Evolutionary conservation across 768 basidiomycete genomes (phyloP).

Genomic region (Suillus subaureus): DNA sequence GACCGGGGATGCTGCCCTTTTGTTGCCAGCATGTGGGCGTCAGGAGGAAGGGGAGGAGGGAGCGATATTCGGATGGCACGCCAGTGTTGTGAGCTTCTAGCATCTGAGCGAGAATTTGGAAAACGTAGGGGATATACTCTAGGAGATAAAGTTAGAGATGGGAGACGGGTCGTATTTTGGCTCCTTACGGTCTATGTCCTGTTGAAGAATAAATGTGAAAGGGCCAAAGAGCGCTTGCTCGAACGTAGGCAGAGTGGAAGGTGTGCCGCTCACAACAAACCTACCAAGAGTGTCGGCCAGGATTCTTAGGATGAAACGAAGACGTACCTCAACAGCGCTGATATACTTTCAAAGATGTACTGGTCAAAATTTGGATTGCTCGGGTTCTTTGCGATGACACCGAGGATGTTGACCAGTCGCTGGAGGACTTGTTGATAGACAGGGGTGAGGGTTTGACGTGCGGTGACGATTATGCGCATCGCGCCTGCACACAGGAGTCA

Average conservation of each 20-base stretch:
- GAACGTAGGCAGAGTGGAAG: constrained; percentile 68
- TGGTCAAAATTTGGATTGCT: constrained; percentile 98
- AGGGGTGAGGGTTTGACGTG: constrained; percentile 74
- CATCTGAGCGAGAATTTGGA: constrained; percentile 96
- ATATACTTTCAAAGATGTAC: constrained; percentile 94
- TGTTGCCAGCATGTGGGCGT: constrained; percentile 89
- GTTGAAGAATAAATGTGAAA: constrained; percentile 84
- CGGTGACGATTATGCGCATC: constrained; percentile 92
- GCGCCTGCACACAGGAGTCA: constrained; percentile 55
- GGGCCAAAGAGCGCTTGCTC: constrained; percentile 84
- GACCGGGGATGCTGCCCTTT: constrained; percentile 91
- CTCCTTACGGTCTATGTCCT: constrained; percentile 86
- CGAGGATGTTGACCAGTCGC: constrained; percentile 81
- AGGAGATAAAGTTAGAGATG: constrained; percentile 10
- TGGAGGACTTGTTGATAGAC: constrained; percentile 64
- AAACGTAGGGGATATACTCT: constrained; percentile 98
- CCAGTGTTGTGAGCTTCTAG: constrained; percentile 73
- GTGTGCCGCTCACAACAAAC: constrained; percentile 77
- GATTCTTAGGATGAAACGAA: background rate
- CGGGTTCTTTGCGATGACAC: constrained; percentile 91
- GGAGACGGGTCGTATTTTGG: background rate
- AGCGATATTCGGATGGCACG: constrained; percentile 77
- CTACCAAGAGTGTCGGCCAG: constrained; percentile 38
- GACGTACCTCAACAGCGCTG: constrained; percentile 83
- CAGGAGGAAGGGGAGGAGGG: constrained; percentile 79